A percentile compares a stretch with the other conserved stretches of the same genome.
Conservation (phyloP, 2,329 filamentous ascomycete genomes). For the Penicillium psychrosexuale region DNA sequence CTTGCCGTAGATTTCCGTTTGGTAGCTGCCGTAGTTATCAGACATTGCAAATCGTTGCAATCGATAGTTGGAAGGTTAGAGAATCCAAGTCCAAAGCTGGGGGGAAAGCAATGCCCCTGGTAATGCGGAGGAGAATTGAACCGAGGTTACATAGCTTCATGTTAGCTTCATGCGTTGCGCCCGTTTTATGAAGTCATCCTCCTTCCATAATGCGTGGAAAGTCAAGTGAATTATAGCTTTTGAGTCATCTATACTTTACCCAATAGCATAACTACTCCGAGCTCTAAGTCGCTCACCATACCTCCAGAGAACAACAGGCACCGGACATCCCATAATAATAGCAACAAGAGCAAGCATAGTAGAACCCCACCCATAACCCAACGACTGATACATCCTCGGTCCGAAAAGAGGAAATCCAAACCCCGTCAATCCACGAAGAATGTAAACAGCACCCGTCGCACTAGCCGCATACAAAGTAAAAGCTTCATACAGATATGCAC, state of each 20-base stretch:
- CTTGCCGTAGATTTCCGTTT: slow-evolving; percentile 51
- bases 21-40: slow-evolving; percentile 46
- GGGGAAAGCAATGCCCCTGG: neutral
- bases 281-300: slow-evolving; percentile 30
- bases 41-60: slow-evolving; percentile 23
- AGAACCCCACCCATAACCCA: slow-evolving; percentile 41
- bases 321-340: slow-evolving; percentile 36
- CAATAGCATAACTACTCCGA: neutral
- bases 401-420: slow-evolving; percentile 53
- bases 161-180: neutral
- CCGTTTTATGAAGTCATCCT: neutral
- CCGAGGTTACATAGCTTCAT: neutral
- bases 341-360: slow-evolving; percentile 45
- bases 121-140: neutral
- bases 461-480: slow-evolving; percentile 49
- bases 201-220: neutral
- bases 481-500: slow-evolving; percentile 35
- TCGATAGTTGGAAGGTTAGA: neutral
- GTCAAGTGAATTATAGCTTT: neutral
- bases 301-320: slow-evolving; percentile 45
- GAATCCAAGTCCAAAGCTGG: neutral
- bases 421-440: slow-evolving; percentile 46
- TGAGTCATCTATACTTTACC: neutral
- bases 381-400: slow-evolving; percentile 36
- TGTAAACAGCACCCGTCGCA: slow-evolving; percentile 48